phyloP scores from a whole-genome alignment of 2,329 filamentous ascomycete genomes.

The Clonostachys chloroleuca region DNA sequence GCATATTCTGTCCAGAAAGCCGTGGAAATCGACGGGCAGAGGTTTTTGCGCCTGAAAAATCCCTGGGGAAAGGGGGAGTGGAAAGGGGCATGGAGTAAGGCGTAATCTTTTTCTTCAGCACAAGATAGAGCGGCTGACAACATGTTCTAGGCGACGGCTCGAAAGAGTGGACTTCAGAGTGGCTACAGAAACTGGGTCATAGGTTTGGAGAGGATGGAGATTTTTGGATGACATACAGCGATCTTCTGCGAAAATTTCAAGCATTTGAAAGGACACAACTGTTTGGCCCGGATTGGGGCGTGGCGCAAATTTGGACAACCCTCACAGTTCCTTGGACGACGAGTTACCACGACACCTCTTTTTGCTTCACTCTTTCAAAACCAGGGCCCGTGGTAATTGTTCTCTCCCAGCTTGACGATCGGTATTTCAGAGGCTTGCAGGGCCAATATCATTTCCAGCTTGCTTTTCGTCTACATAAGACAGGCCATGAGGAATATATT shows the following conservation, averaged over 20 bases:
- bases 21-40: slow-evolving; percentile 49
- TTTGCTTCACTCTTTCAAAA: slow-evolving; percentile 43
- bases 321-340: slow-evolving; percentile 51
- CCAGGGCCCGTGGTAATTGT: slow-evolving; percentile 49
- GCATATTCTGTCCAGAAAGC: slow-evolving; percentile 60
- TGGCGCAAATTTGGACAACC: slow-evolving; percentile 42
- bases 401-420: slow-evolving; percentile 51
- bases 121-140: slow-evolving; percentile 5
- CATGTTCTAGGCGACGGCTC: slow-evolving; percentile 58
- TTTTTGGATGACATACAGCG: slow-evolving; percentile 56
- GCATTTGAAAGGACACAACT: slow-evolving; percentile 54
- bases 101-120: background rate
- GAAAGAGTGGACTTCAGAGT: slow-evolving; percentile 79
- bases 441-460: slow-evolving; percentile 52
- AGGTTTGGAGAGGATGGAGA: slow-evolving; percentile 73
- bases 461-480: slow-evolving; percentile 48
- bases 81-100: slow-evolving; percentile 68
- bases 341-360: slow-evolving; percentile 49
- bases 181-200: slow-evolving; percentile 68
- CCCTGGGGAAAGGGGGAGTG: slow-evolving; percentile 81
- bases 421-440: slow-evolving; percentile 52
- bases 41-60: slow-evolving; percentile 65
- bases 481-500: slow-evolving; percentile 45
- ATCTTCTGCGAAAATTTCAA: slow-evolving; percentile 54
- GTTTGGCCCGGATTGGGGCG: slow-evolving; percentile 50